Evolutionary conservation across 208 protist genomes (phyloP).

Genomic region (Trypanosoma mega): DNA sequence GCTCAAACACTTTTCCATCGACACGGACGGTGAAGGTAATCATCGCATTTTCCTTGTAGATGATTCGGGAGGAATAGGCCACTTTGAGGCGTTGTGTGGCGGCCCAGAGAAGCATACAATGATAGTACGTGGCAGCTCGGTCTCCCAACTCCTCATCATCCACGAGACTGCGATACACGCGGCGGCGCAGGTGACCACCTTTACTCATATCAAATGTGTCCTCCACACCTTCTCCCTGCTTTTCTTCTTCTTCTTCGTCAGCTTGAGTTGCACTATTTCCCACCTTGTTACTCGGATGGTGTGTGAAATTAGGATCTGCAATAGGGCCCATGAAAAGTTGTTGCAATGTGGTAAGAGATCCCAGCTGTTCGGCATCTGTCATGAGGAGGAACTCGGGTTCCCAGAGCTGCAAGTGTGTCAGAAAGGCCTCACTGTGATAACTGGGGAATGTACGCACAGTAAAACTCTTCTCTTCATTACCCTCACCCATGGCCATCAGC

Average conservation of each 20-base stretch:
- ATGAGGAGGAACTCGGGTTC: slow-evolving; percentile 89
- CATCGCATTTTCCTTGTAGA: slow-evolving; percentile 80
- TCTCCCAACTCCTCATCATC: slow-evolving; percentile 66
- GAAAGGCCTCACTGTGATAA: slow-evolving; percentile 65
- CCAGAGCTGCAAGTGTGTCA: slow-evolving; percentile 49
- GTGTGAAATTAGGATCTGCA: not conserved
- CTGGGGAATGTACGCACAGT: slow-evolving; percentile 66
- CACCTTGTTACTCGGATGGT: slow-evolving; percentile 21
- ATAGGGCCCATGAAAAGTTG: slow-evolving; percentile 38
- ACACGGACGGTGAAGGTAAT: slow-evolving; percentile 79
- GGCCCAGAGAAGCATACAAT: slow-evolving; percentile 79
- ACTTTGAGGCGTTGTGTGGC: slow-evolving; percentile 66
- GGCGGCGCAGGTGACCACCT: too few species aligned
- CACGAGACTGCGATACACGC: slow-evolving; percentile 67
- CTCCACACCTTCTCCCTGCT: too few species aligned
- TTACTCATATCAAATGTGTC: too few species aligned
- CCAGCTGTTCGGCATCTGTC: slow-evolving; percentile 88
- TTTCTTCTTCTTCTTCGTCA: too few species aligned
- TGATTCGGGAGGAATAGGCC: slow-evolving; percentile 82
- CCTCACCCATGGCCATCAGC: slow-evolving; percentile 39
- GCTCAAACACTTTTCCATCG: slow-evolving; percentile 57
- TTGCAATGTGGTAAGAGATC: slow-evolving; percentile 42
- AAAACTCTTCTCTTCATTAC: slow-evolving; percentile 34
- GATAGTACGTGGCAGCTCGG: slow-evolving; percentile 63
- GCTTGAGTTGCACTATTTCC: not conserved